phyloP scores from a whole-genome alignment of 2,329 filamentous ascomycete genomes.

The Lachnellula subtilissima region DNA sequence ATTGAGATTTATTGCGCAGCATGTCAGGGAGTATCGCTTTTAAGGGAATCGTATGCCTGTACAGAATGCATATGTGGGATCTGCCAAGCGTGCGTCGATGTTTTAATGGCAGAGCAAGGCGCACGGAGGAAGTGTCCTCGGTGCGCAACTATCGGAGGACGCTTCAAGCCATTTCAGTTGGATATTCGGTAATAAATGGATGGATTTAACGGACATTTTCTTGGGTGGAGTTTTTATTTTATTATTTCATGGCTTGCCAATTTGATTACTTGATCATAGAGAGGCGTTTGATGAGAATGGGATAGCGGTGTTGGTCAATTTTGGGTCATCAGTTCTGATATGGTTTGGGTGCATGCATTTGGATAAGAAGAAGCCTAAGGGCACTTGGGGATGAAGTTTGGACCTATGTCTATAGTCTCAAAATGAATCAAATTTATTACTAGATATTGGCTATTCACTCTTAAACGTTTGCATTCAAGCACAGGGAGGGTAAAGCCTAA shows the following conservation, averaged over 20 bases:
- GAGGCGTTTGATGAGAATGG: constrained; percentile 3
- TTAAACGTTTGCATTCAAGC: too few relatives aligned
- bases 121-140: constrained; percentile 72
- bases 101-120: constrained; percentile 70
- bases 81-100: constrained; percentile 81
- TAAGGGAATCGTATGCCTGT: constrained; percentile 86
- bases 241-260: not conserved
- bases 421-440: not conserved
- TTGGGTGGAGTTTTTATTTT: not conserved
- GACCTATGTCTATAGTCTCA: not conserved
- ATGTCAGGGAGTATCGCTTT: constrained; percentile 69
- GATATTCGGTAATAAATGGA: constrained; percentile 59
- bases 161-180: constrained; percentile 80
- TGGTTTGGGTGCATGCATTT: not conserved
- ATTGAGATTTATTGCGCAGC: constrained; percentile 91
- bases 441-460: not conserved
- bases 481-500: too few relatives aligned
- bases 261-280: constrained; percentile 5
- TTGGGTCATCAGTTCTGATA: not conserved
- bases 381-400: not conserved
- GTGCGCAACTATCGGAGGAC: constrained; percentile 72
- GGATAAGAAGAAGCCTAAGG: not conserved
- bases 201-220: not conserved
- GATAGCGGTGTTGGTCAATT: not conserved
- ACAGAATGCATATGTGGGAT: constrained; percentile 95